These are phyloP conservation scores for Picochlorum sp. DNA, from an alignment of 139 green algal species.

Conservation along the genomic window DNA sequence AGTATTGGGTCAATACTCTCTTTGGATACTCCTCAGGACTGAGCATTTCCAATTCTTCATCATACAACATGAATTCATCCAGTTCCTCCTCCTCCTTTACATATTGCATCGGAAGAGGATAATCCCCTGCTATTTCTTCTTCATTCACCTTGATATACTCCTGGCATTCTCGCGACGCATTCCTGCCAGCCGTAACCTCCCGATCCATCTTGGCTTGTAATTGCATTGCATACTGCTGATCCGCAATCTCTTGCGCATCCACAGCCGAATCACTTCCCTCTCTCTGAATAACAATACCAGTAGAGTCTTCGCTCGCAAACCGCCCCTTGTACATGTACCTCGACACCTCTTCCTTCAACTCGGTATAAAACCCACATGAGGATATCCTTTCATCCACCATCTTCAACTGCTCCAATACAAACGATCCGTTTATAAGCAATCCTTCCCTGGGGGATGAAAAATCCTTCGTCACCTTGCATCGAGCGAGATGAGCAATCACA, in stretches of 20 bases:
- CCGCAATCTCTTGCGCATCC: conserved; percentile 28
- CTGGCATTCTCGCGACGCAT: not conserved
- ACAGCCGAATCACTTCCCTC: not conserved
- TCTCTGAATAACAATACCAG: not conserved
- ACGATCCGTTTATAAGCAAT: conserved; percentile 65
- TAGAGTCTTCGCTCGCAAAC: not conserved
- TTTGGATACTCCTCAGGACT: conserved; percentile 69
- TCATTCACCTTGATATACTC: conserved; percentile 84
- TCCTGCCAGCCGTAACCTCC: conserved; percentile 9
- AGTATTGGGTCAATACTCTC: conserved; percentile 67
- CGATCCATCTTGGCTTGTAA: conserved; percentile 75
- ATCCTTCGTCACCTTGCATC: conserved; percentile 48
- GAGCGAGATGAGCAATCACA: conserved; percentile 54
- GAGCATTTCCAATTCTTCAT: conserved; percentile 59
- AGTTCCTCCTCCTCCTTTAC: conserved; percentile 69
- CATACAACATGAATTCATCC: conserved; percentile 78
- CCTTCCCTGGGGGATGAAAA: conserved; percentile 50
- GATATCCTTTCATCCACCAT: not conserved
- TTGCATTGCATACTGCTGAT: conserved; percentile 60
- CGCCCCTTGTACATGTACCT: not conserved
- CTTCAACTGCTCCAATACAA: conserved; percentile 57
- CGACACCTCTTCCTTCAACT: not conserved
- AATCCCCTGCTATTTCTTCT: conserved; percentile 90
- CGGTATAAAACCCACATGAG: not conserved
- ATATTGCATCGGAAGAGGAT: conserved; percentile 77